A percentile compares a stretch with the other conserved stretches of the same genome.
phyloP scores from a whole-genome alignment of 805 yeast genomes.

The Spencermartinsiella europaea region DNA sequence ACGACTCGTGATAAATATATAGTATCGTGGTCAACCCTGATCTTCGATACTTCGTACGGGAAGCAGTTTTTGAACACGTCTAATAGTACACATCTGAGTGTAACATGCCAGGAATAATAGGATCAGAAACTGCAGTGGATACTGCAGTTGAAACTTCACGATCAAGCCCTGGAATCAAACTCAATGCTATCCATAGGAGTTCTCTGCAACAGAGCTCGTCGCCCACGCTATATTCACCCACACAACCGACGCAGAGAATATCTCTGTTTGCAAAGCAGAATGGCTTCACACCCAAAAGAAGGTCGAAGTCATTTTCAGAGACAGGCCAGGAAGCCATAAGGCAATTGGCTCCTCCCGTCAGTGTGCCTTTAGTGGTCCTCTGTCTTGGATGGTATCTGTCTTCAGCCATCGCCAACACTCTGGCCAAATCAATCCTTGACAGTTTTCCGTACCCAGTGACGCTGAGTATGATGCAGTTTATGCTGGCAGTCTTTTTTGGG shows the following conservation, averaged over 20 bases:
- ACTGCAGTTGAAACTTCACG: background rate
- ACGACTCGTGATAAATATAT: no score
- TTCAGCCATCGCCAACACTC: constrained; percentile 75
- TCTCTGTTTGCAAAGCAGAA: background rate
- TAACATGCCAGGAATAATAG: background rate
- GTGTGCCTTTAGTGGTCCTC: constrained; percentile 43
- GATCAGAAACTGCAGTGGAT: background rate
- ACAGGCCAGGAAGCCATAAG: constrained; percentile 33
- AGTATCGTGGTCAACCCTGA: no score
- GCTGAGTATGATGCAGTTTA: constrained; percentile 80
- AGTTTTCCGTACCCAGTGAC: constrained; percentile 78
- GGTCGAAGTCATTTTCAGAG: constrained; percentile 22
- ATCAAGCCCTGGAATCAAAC: background rate
- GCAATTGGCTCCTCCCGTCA: constrained; percentile 38
- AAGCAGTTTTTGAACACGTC: no score
- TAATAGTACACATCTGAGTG: no score
- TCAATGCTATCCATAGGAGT: background rate
- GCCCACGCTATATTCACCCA: background rate
- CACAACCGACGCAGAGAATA: background rate
- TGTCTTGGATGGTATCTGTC: constrained; percentile 77
- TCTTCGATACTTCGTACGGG: no score
- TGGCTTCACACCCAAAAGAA: background rate
- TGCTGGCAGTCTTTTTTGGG: constrained; percentile 63
- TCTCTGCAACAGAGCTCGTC: background rate
- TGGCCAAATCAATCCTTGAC: constrained; percentile 71